phyloP scores from a whole-genome alignment of 2,329 filamentous ascomycete species.

The Cryphonectria naterciae region DNA sequence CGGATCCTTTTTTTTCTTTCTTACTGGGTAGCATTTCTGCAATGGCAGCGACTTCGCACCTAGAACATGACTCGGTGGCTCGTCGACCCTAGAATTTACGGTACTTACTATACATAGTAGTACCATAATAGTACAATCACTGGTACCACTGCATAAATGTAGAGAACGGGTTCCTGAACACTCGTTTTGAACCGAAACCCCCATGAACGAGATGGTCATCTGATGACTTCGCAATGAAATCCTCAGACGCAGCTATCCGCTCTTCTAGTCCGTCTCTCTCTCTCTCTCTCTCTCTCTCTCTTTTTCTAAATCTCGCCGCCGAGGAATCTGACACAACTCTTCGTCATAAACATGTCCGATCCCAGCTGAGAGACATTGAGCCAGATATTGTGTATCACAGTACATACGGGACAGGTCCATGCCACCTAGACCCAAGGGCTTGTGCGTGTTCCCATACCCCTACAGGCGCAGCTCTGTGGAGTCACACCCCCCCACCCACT shows the following conservation, averaged over 20 bases:
- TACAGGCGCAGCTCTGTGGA: slow-evolving; percentile 4
- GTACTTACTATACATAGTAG: background rate
- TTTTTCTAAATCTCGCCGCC: background rate
- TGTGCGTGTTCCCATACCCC: background rate
- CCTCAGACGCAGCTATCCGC: background rate
- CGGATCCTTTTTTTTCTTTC: background rate
- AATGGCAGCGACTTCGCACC: background rate
- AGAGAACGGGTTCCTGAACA: background rate
- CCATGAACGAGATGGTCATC: background rate
- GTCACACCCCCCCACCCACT: background rate
- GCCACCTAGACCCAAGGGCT: background rate
- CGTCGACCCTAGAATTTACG: background rate
- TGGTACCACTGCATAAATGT: background rate
- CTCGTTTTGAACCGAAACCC: background rate
- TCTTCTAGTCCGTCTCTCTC: background rate
- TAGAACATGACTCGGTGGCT: background rate
- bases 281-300: background rate
- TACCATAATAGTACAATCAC: background rate
- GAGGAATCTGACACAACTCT: background rate
- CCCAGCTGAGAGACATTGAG: background rate
- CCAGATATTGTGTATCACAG: background rate
- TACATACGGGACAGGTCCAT: background rate
- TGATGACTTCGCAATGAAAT: background rate
- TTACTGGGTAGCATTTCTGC: background rate
- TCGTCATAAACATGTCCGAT: background rate